These are phyloP conservation scores for Barnettozyma botsteinii DNA, from an alignment of 805 yeast species.

Conservation along the genomic window DNA sequence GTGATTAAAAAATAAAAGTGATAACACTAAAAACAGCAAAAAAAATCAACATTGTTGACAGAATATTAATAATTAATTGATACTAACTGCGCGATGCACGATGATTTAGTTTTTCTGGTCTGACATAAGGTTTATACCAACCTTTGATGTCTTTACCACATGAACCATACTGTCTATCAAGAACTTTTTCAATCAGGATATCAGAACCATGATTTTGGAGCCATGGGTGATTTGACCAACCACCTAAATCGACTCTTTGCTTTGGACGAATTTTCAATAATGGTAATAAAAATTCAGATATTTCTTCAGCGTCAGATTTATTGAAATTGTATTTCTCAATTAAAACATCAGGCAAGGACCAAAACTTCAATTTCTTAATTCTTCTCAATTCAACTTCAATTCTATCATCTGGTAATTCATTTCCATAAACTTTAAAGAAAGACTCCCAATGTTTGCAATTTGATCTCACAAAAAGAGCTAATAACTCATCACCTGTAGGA, in stretches of 20 bases:
- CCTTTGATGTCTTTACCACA: conserved; percentile 27
- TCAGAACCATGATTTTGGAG: conserved; percentile 20
- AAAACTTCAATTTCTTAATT: conserved; percentile 65
- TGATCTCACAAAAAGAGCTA: conserved; percentile 30
- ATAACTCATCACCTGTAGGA: conserved; percentile 34
- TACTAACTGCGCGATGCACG: neutral
- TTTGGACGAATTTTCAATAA: conserved; percentile 46
- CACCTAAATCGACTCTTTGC: conserved; percentile 49
- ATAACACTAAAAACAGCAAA: neutral
- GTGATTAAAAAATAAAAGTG: too few species aligned
- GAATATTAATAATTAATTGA: too few species aligned
- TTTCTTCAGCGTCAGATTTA: conserved; percentile 43
- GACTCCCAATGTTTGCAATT: conserved; percentile 38
- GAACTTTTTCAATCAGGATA: neutral
- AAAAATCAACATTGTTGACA: neutral
- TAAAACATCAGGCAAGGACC: conserved; percentile 69
- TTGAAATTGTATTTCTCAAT: conserved; percentile 68
- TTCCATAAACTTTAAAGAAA: conserved; percentile 39
- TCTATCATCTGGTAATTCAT: conserved; percentile 22
- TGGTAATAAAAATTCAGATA: conserved; percentile 42
- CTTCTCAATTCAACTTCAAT: conserved; percentile 37
- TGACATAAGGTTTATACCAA: conserved; percentile 14
- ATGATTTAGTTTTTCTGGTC: neutral
- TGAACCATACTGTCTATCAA: conserved; percentile 21
- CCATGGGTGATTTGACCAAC: conserved; percentile 51